A percentile compares a stretch with the other conserved stretches of the same genome.
Evolutionary conservation across 2,329 filamentous ascomycete species (phyloP).

Genomic region (Neofusicoccum kwambonambiense): DNA sequence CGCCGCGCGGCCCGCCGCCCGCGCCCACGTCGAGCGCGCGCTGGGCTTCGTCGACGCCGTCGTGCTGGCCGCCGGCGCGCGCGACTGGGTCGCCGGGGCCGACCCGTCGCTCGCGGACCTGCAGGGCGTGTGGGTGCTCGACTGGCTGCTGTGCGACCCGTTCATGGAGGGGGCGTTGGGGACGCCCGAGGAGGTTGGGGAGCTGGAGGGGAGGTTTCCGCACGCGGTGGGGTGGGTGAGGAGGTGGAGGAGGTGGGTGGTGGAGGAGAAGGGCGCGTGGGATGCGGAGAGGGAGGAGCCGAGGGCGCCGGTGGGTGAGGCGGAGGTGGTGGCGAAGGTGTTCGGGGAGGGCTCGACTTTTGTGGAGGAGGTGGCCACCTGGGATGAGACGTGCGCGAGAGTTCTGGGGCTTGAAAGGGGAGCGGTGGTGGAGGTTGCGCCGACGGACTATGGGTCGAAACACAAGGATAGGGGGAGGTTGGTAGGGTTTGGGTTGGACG

Average conservation of each 20-base stretch:
- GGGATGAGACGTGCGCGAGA: conserved; percentile 49
- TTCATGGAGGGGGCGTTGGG: conserved; percentile 54
- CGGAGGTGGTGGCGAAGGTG: conserved; percentile 53
- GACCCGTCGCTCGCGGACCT: conserved; percentile 61
- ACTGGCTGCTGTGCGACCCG: conserved; percentile 55
- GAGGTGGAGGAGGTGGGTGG: background rate
- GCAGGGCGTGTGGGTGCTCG: conserved; percentile 61
- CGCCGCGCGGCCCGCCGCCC: conserved; percentile 56
- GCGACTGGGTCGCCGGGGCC: conserved; percentile 59
- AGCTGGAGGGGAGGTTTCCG: background rate
- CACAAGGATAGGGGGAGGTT: conserved; percentile 29
- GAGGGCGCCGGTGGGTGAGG: conserved; percentile 45
- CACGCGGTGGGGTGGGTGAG: background rate
- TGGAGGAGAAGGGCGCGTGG: background rate
- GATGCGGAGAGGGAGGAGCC: conserved; percentile 22
- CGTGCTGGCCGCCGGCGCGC: conserved; percentile 62
- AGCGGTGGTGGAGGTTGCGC: conserved; percentile 47
- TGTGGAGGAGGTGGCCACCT: conserved; percentile 32
- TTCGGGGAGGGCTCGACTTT: conserved; percentile 27
- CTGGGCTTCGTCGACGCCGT: conserved; percentile 62
- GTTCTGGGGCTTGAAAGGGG: conserved; percentile 55
- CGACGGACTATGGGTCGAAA: conserved; percentile 31
- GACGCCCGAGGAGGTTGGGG: conserved; percentile 28
- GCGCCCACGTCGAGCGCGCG: conserved; percentile 48
- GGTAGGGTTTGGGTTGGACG: conserved; percentile 28